Evolutionary conservation across 2,329 filamentous ascomycete genomes (phyloP).

Genomic region (Alternaria gansuensis): DNA sequence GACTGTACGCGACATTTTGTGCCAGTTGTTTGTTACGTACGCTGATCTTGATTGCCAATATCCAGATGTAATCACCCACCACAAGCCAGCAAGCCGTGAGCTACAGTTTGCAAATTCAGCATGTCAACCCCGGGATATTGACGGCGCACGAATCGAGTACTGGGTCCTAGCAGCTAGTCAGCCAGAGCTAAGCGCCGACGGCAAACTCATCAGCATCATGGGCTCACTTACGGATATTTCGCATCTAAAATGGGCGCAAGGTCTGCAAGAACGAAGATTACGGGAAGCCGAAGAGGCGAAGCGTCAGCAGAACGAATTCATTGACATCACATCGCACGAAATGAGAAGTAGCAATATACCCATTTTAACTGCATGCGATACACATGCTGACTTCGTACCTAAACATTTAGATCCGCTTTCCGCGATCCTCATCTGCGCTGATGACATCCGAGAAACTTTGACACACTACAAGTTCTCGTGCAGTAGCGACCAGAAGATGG

Average conservation of each 20-base stretch:
- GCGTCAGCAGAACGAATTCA: constrained; percentile 49
- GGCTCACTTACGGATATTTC: constrained; percentile 47
- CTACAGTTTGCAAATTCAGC: constrained; percentile 54
- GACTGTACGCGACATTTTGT: constrained; percentile 15
- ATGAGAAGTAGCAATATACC: constrained; percentile 49
- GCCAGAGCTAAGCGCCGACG: constrained; percentile 39
- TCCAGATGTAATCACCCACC: constrained; percentile 44
- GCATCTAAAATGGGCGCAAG: constrained; percentile 50
- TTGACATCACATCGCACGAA: constrained; percentile 51
- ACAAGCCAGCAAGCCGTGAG: constrained; percentile 54
- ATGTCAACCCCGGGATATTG: constrained; percentile 45
- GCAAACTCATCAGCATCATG: constrained; percentile 43
- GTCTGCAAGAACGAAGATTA: constrained; percentile 40
- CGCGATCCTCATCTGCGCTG: constrained; percentile 47
- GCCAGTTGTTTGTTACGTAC: background rate
- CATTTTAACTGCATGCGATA: background rate
- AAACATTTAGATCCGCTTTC: constrained; percentile 35
- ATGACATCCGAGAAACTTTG: constrained; percentile 44
- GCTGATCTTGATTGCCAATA: background rate
- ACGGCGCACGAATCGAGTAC: constrained; percentile 55
- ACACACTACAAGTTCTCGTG: constrained; percentile 30
- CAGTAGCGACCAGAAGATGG: constrained; percentile 23
- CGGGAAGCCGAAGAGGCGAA: constrained; percentile 47
- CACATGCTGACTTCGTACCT: constrained; percentile 7
- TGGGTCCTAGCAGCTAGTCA: constrained; percentile 55